Conservation (phyloP, 306 rosid genomes). For the Luffa acutangula region DNA sequence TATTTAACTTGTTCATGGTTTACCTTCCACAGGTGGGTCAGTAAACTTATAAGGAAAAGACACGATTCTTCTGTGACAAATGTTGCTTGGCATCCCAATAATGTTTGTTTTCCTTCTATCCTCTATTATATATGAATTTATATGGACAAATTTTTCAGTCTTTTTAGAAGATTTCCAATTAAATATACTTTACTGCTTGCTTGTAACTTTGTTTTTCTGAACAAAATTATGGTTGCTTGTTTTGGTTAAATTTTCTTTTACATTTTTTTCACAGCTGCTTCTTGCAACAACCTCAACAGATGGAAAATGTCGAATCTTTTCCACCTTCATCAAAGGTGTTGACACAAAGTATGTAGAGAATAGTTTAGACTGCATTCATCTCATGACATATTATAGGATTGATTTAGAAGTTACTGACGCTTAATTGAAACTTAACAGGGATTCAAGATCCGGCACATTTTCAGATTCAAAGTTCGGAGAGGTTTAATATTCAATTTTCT, state of each 20-base stretch:
- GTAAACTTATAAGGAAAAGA: conserved; percentile 89
- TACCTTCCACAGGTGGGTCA: conserved; percentile 81
- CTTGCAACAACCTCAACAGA: conserved; percentile 94
- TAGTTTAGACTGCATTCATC: neutral
- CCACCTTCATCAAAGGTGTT: conserved; percentile 86
- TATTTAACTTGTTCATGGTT: neutral
- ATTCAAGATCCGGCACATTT: conserved; percentile 48
- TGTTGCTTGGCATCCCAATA: conserved; percentile 96
- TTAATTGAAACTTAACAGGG: conserved; percentile 56
- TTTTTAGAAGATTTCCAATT: neutral
- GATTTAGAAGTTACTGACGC: conserved; percentile 16
- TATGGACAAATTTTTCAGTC: neutral
- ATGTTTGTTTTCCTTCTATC: conserved; percentile 39
- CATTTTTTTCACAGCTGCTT: conserved; percentile 49
- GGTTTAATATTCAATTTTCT: conserved; percentile 38
- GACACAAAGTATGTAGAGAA: conserved; percentile 66
- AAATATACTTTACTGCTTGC: neutral
- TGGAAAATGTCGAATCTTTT: conserved; percentile 85
- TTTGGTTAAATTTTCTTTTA: neutral
- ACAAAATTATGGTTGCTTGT: neutral
- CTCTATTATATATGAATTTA: neutral
- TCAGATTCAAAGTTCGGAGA: conserved; percentile 90
- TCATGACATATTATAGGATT: neutral
- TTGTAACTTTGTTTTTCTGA: neutral
- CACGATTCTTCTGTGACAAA: conserved; percentile 89